Evolutionary conservation across 306 rosid genomes (phyloP), one percentile per base, ranked within the genome.

Genomic region (Malus asiatica): DNA sequence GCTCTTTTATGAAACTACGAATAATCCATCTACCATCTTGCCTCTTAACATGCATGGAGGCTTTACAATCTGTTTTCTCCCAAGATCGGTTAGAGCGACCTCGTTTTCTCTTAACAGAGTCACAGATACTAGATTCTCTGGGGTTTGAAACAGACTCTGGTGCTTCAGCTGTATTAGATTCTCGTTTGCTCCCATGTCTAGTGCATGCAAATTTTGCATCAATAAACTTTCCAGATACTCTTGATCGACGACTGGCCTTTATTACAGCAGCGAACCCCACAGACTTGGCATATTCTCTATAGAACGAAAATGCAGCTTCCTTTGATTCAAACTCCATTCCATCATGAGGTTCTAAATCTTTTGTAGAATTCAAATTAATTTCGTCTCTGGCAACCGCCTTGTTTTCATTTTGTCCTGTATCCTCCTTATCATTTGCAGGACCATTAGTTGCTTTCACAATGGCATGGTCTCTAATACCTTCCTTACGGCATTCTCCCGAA

Each of bases 181-280:
- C 83, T 13, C 51, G 80, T 77, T 80, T 86, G 64, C 19, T 80
- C 65, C 89, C 89, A 64, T 80, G 80, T 83, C 83, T 80, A 73
- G 80, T 83, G 66, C 89, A 86, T 5, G 83, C 82, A 78, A 86
- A 83, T 68, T 86, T 86, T 16, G 89, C 87, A 78, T 80, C 89
- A 68, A 86, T 86, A 76, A 86, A 83, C 15, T 86, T 81, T 68
- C 84, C 86, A n/a, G 87, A 83, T 66, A 76, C 76, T 78, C 87
- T 78, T 23, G 87, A 86, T 60, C 89, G 77, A 25, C 87, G 89
- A 22, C 89, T 86, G 15, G 85, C 86, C 81, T 80, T 71, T 57
- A 75, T 86, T 22, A 84, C 73, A 15, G 74, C 84, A 68, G 82
- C 59, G 48, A 86, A 86, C 52, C 85, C 89, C 27, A 73, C 77